These are phyloP conservation scores for Pezicula rhizophila DNA, from an alignment of 2,329 filamentous ascomycete species.

Conservation along the genomic window DNA sequence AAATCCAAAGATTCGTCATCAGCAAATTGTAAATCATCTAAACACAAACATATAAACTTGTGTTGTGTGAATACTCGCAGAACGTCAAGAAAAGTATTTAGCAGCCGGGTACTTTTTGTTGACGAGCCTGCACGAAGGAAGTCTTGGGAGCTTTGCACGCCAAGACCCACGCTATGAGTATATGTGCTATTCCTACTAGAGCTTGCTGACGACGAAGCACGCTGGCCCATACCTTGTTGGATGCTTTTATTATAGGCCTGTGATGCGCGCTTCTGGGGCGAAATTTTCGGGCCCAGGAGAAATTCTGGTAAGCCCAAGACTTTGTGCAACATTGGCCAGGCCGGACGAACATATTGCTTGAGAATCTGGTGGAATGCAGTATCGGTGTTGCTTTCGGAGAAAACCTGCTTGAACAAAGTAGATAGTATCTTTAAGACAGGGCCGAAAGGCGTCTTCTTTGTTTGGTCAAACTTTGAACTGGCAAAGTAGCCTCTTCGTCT, in stretches of 20 bases:
- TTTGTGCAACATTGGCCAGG: conserved; percentile 59
- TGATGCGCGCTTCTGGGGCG: conserved; percentile 8
- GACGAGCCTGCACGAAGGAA: conserved; percentile 52
- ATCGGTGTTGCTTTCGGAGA: conserved; percentile 60
- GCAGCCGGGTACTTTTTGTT: conserved; percentile 65
- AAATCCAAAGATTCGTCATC: conserved; percentile 83
- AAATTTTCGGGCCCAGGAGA: conserved; percentile 39
- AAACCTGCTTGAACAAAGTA: conserved; percentile 61
- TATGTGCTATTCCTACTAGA: conserved; percentile 17
- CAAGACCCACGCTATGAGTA: conserved; percentile 21
- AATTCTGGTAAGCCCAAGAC: conserved; percentile 64
- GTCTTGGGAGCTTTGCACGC: conserved; percentile 50
- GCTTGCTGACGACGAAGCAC: conserved; percentile 23
- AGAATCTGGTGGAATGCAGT: conserved; percentile 56
- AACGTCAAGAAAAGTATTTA: conserved; percentile 85
- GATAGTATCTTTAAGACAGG: conserved; percentile 59
- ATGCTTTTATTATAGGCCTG: conserved; percentile 25
- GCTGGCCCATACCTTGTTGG: conserved; percentile 16
- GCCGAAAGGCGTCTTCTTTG: conserved; percentile 54
- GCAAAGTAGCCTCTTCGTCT: conserved; percentile 58
- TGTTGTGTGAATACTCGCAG: conserved; percentile 73
- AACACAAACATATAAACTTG: conserved; percentile 80
- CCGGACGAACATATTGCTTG: conserved; percentile 56
- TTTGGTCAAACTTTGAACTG: conserved; percentile 60
- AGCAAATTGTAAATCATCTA: conserved; percentile 88